Evolutionary conservation across 805 yeast species (phyloP).

Genomic region (Monosporozyma unispora): DNA sequence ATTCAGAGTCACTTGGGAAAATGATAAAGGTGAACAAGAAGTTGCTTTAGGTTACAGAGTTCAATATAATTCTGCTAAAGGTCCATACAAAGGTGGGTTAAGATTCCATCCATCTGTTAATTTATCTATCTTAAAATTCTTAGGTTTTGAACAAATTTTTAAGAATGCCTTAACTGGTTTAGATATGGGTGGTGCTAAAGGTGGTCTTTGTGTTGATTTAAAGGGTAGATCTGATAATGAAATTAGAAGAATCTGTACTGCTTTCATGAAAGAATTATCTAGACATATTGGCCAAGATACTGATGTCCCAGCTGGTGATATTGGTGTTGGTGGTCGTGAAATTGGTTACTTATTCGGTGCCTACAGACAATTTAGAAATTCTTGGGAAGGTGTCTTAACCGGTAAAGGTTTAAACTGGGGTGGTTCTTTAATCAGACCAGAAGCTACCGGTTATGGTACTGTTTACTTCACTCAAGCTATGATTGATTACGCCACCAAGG

Average conservation of each 20-base stretch:
- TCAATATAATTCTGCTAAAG: conserved; percentile 95
- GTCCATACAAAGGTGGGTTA: conserved; percentile 98
- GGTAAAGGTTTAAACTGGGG: conserved; percentile 99
- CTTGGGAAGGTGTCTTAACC: conserved; percentile 94
- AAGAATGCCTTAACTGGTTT: conserved; percentile 96
- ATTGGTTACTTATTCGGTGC: conserved; percentile 95
- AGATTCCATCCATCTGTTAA: conserved; percentile 97
- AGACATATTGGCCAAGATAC: conserved; percentile 96
- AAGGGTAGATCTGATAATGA: conserved; percentile 88
- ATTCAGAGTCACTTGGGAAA: conserved; percentile 97
- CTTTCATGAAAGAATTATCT: conserved; percentile 92
- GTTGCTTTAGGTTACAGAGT: conserved; percentile 97
- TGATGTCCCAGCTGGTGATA: conserved; percentile 99
- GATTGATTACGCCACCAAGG: conserved; percentile 87
- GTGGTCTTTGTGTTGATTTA: conserved; percentile 97
- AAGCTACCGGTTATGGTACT: conserved; percentile 97
- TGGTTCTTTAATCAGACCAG: conserved; percentile 97
- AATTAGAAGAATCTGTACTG: conserved; percentile 92
- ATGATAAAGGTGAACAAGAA: conserved; percentile 83
- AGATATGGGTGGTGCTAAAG: conserved; percentile 99
- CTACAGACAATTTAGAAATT: conserved; percentile 82
- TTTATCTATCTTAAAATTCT: conserved; percentile 86
- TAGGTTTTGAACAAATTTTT: conserved; percentile 97
- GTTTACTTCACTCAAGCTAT: conserved; percentile 96
- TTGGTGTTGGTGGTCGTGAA: conserved; percentile 94